Evolutionary conservation across 2,329 filamentous ascomycete species (phyloP).

Genomic region (Aspergillus sp.): DNA sequence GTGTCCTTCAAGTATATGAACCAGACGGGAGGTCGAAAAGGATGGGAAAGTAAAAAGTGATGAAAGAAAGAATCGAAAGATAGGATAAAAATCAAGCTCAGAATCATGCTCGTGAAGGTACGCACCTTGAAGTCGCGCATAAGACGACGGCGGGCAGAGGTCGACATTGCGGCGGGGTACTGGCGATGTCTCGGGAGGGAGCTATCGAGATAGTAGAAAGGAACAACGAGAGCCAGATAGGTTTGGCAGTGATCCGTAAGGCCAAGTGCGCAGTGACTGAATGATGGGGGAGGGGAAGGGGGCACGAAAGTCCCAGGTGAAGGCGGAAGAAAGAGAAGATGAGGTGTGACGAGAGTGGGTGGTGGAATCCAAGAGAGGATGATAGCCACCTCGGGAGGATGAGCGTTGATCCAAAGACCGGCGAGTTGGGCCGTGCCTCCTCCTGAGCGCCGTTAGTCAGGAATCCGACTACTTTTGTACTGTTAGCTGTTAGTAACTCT

Average conservation of each 20-base stretch:
- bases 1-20: neutral
- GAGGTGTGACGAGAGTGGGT: neutral
- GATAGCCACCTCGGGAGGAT: conserved; percentile 1
- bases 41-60: neutral
- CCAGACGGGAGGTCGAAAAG: neutral
- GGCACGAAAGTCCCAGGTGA: neutral
- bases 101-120: neutral
- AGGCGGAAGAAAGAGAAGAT: neutral
- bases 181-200: conserved; percentile 23
- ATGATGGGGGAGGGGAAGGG: neutral
- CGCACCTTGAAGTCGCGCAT: conserved; percentile 99
- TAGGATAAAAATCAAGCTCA: neutral
- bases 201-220: conserved; percentile 11
- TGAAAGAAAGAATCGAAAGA: neutral
- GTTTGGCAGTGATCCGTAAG: neutral
- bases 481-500: neutral
- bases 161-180: conserved; percentile 67
- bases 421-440: conserved; percentile 3
- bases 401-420: conserved; percentile 2
- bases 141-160: conserved; percentile 87
- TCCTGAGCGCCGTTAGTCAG: neutral
- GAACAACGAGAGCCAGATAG: neutral
- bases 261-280: neutral
- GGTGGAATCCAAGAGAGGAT: neutral
- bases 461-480: neutral